A percentile compares a stretch with the other conserved stretches of the same genome.
These are phyloP conservation scores for Rhizopogon vinicolor DNA, from an alignment of 768 basidiomycete genomes.

Conservation along the genomic window DNA sequence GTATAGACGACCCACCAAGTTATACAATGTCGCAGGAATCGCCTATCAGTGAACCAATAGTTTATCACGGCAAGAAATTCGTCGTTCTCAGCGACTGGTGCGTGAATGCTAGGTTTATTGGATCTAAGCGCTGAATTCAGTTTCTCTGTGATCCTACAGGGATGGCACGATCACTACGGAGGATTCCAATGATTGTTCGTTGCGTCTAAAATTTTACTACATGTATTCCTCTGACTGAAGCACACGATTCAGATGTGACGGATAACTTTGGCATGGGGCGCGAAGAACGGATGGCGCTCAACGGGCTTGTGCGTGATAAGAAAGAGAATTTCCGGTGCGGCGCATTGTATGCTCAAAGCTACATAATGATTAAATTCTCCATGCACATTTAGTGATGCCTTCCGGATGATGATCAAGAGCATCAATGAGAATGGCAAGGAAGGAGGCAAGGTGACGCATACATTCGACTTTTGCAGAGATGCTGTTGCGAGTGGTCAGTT, in stretches of 20 bases:
- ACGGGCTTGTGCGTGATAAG: constrained; percentile 67
- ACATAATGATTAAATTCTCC: constrained; percentile 17
- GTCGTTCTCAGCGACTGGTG: constrained; percentile 91
- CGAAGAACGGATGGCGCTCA: constrained; percentile 67
- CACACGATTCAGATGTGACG: constrained; percentile 60
- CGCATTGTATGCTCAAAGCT: constrained; percentile 10
- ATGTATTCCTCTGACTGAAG: neutral
- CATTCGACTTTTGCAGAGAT: constrained; percentile 83
- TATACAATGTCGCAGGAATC: constrained; percentile 43
- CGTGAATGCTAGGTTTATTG: constrained; percentile 23
- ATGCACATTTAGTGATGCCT: constrained; percentile 62
- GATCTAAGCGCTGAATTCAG: neutral
- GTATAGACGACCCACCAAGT: neutral
- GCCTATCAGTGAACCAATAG: constrained; percentile 74
- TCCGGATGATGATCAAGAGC: constrained; percentile 81
- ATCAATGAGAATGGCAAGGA: constrained; percentile 54
- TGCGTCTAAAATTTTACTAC: neutral
- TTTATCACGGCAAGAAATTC: constrained; percentile 81
- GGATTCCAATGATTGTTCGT: constrained; percentile 89
- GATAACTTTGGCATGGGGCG: constrained; percentile 87
- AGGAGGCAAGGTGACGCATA: constrained; percentile 30
- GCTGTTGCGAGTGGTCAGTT: constrained; percentile 64
- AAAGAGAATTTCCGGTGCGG: constrained; percentile 62
- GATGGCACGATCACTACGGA: constrained; percentile 91
- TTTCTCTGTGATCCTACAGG: constrained; percentile 36